A percentile compares a stretch with the other conserved stretches of the same genome.
Conservation (phyloP, 306 rosid species). For the Acacia confusa region DNA sequence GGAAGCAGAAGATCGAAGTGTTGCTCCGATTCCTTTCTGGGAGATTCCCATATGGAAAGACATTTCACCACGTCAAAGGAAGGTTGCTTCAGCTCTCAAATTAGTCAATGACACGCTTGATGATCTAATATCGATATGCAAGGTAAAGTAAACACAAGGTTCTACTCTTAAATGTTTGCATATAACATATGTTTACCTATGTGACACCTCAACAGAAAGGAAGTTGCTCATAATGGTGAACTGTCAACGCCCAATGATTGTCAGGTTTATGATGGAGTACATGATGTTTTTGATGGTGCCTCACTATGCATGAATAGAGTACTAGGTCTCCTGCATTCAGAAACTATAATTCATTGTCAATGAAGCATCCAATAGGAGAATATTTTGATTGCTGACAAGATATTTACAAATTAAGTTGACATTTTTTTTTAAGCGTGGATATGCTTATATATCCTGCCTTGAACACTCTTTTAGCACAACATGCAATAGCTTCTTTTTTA, state of each 20-base stretch:
- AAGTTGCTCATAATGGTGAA: constrained; percentile 26
- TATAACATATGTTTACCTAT: constrained; percentile 11
- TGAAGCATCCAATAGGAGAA: background rate
- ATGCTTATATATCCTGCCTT: background rate
- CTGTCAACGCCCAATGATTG: background rate
- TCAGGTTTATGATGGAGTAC: background rate
- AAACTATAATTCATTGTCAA: background rate
- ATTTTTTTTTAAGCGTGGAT: background rate
- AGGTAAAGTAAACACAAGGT: constrained; percentile 54
- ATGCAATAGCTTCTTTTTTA: background rate
- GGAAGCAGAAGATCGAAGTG: constrained; percentile 97
- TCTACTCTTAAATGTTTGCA: constrained; percentile 15
- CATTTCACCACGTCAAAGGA: constrained; percentile 86
- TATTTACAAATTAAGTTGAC: background rate
- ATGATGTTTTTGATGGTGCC: background rate
- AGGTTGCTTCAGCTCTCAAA: constrained; percentile 84
- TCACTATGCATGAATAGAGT: background rate
- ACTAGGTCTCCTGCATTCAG: background rate
- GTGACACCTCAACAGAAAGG: constrained; percentile 20
- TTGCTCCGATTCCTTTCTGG: constrained; percentile 89
- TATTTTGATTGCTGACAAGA: constrained; percentile 8
- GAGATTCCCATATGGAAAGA: constrained; percentile 98
- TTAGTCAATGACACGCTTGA: constrained; percentile 76
- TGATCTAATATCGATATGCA: constrained; percentile 80
- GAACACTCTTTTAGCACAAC: constrained; percentile 1